These are phyloP conservation scores for Cutaneotrichosporon cutaneum DNA, from an alignment of 1,284 basidiomycete genomes.

Conservation along the genomic window DNA sequence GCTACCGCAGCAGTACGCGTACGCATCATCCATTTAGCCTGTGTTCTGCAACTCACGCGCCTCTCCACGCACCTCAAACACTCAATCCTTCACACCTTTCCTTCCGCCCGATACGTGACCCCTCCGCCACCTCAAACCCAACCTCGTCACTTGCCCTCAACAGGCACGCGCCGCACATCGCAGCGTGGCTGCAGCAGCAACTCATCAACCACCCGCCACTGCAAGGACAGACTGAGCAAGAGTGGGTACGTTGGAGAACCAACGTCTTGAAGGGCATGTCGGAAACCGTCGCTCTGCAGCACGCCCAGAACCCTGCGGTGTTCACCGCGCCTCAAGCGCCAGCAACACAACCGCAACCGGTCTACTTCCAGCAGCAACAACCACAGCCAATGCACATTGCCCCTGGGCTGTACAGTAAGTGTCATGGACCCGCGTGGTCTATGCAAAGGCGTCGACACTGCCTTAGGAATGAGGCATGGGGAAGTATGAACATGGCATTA, in stretches of 20 bases:
- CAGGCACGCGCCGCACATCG: constrained; percentile 22
- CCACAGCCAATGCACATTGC: not conserved
- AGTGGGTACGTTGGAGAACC: constrained; percentile 34
- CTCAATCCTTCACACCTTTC: too few species aligned
- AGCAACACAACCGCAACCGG: not conserved
- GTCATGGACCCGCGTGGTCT: not conserved
- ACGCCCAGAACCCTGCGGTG: constrained; percentile 4
- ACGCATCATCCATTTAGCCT: constrained; percentile 18
- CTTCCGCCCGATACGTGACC: too few species aligned
- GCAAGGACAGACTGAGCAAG: constrained; percentile 24
- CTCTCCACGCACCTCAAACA: not conserved
- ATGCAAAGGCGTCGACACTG: not conserved
- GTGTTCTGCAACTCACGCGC: constrained; percentile 6
- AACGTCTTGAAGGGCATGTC: constrained; percentile 29
- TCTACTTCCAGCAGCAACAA: not conserved
- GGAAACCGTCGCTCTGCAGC: constrained; percentile 26
- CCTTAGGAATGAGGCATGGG: constrained; percentile 1
- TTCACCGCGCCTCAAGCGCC: constrained; percentile 1
- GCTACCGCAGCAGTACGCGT: constrained; percentile 22
- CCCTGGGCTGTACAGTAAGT: constrained; percentile 11
- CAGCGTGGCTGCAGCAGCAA: constrained; percentile 32
- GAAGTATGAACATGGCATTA: constrained; percentile 13
- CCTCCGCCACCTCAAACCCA: too few species aligned
- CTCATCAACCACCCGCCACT: constrained; percentile 23
- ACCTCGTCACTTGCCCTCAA: constrained; percentile 4